A percentile compares a stretch with the other conserved stretches of the same genome.
phyloP scores from a whole-genome alignment of 164 flowering plant species.

The Umbilicus rupestris region DNA sequence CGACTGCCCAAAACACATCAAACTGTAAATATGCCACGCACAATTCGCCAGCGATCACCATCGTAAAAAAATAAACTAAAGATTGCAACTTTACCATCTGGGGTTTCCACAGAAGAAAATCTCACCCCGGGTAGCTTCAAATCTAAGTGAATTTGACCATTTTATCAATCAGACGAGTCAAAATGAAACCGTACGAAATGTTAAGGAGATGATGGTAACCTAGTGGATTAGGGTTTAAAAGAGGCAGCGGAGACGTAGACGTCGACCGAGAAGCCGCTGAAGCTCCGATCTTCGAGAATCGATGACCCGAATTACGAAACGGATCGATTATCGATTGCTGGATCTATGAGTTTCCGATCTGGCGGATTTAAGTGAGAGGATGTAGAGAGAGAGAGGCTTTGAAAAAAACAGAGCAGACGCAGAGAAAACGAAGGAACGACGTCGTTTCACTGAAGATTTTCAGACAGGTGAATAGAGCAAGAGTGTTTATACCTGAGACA shows the following conservation, averaged over 20 bases:
- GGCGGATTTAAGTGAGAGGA: background rate
- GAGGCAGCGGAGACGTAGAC: too few relatives aligned
- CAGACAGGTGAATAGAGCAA: background rate
- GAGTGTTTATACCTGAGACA: too few relatives aligned
- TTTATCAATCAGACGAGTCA: background rate
- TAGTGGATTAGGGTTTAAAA: background rate
- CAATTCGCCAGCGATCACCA: background rate
- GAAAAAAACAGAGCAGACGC: too few relatives aligned
- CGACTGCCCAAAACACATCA: slow-evolving; percentile 7
- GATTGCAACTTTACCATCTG: slow-evolving; percentile 6
- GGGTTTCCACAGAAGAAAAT: background rate
- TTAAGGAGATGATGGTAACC: background rate
- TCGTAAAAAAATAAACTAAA: background rate
- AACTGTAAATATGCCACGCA: background rate
- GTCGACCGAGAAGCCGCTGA: too few relatives aligned
- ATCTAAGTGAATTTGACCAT: background rate
- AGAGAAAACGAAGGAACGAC: background rate
- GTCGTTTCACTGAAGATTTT: background rate
- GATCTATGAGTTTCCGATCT: background rate
- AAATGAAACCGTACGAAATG: background rate
- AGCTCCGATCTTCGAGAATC: background rate
- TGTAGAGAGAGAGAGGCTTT: background rate
- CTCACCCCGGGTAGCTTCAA: background rate
- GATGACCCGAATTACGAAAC: background rate
- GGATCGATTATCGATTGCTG: background rate